Base-by-base conservation (phyloP, 352 stramenopile species). In the Globisporangium spinosum region DNA sequence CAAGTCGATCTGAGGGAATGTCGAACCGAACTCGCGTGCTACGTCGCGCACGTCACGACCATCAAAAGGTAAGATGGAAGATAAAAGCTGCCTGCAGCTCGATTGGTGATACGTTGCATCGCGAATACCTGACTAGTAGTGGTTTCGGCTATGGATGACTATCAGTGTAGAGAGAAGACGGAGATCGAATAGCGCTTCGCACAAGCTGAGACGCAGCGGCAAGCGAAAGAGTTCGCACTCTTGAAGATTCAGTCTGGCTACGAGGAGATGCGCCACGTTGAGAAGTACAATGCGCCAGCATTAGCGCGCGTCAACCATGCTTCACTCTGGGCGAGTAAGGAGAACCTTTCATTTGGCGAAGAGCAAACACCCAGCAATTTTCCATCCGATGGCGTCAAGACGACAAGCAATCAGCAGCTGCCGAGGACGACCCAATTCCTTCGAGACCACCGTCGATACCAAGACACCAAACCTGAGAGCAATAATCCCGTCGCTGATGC, bases 21-120 rank as follows among this genome's bases (percentile, higher is more conserved):
- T 20, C 75, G 80, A 23, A 78, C 64, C 23, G 82, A 91, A 45
- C 66, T 91, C 25, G 73, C 77, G 1, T 91, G 80, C 56, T 75
- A 88, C 40, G 55, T 84, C 22, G 80, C 82, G 2, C 73, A 76
- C 8, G 70, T 74, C 2, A 79, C 80, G 0, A 74, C 65, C 27
- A 73, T 89, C 54, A 75, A 84, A 61, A 77, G 82, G 82, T 90
- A 22, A 54, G 45, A 54, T 27, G 29, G 29, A 32, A 32, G 29
- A 32, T 32, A 32, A 32, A 25, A 53, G 15, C 20, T 9, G n/a
- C 43, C 43, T 51, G 17, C 15, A 23, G 15, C 45, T 54, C 5
- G 10, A 27, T 23, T 20, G 22, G 20, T 25, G 45, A 20, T 54
- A 8, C 22, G 17, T 25, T 17, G n/a, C n/a, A 8, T 54, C 23